These are phyloP conservation scores for Aspergillus sclerotioniger DNA, from an alignment of 495 filamentous ascomycete species.

Conservation along the genomic window DNA sequence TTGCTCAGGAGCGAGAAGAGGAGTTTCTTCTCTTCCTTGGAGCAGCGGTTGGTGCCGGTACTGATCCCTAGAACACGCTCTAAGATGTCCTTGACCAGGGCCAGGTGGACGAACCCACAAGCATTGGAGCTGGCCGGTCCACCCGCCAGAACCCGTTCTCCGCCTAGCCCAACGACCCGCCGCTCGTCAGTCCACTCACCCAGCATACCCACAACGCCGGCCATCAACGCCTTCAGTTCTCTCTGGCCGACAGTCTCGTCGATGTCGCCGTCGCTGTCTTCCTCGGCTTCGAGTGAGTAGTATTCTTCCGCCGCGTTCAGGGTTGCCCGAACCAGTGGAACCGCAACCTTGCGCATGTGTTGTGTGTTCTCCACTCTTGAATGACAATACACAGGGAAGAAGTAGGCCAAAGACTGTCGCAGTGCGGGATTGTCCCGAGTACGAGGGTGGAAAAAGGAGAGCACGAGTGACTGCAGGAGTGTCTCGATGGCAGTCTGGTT, in stretches of 20 bases:
- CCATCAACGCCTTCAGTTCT: constrained; percentile 77
- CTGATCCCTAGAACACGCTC: constrained; percentile 34
- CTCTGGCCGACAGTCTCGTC: constrained; percentile 71
- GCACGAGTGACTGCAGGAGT: constrained; percentile 75
- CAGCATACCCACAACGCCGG: constrained; percentile 72
- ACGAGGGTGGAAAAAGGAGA: constrained; percentile 88
- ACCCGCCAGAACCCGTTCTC: constrained; percentile 50
- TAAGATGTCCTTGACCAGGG: constrained; percentile 36
- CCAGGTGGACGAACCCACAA: constrained; percentile 54
- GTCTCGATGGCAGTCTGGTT: constrained; percentile 51
- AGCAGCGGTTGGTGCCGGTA: constrained; percentile 37
- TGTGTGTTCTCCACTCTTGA: constrained; percentile 74
- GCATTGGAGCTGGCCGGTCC: constrained; percentile 52
- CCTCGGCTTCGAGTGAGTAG: constrained; percentile 52
- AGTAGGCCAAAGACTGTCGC: constrained; percentile 87
- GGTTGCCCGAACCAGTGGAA: constrained; percentile 65
- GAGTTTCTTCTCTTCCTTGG: constrained; percentile 82
- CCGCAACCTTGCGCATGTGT: constrained; percentile 68
- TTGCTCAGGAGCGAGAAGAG: constrained; percentile 77
- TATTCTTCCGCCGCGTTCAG: constrained; percentile 49
- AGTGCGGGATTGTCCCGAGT: constrained; percentile 82
- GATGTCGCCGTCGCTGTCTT: constrained; percentile 52
- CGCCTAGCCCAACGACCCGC: constrained; percentile 70
- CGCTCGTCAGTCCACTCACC: constrained; percentile 96
- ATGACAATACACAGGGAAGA: constrained; percentile 93